These are phyloP conservation scores for Beauveria rudraprayagi DNA, from an alignment of 2,329 filamentous ascomycete species.

Conservation along the genomic window DNA sequence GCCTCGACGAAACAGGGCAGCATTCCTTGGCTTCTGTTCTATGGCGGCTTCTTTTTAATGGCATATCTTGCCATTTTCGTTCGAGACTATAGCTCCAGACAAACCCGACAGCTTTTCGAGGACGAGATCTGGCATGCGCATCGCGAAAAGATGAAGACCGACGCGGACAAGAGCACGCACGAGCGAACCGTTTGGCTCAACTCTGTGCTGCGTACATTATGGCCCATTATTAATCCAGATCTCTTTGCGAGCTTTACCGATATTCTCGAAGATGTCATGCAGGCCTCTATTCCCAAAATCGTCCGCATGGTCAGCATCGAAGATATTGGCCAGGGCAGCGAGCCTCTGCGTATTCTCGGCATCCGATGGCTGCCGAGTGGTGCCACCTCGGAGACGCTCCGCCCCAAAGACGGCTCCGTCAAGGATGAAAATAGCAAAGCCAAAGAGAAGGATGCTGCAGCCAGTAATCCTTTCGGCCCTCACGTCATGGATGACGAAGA, in stretches of 20 bases:
- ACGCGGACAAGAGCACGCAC: slow-evolving; percentile 36
- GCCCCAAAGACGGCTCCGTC: slow-evolving; percentile 24
- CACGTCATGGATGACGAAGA: slow-evolving; percentile 69
- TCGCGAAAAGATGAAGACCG: slow-evolving; percentile 38
- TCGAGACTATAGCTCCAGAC: slow-evolving; percentile 53
- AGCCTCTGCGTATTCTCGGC: slow-evolving; percentile 61
- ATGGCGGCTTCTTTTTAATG: not conserved
- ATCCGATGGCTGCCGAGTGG: slow-evolving; percentile 65
- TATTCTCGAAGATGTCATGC: slow-evolving; percentile 72
- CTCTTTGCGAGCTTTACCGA: slow-evolving; percentile 62
- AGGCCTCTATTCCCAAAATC: slow-evolving; percentile 60
- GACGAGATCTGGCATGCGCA: slow-evolving; percentile 63
- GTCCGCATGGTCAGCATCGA: slow-evolving; percentile 70
- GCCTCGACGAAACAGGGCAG: slow-evolving; percentile 1
- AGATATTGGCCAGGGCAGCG: slow-evolving; percentile 67
- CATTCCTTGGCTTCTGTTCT: slow-evolving; percentile 7
- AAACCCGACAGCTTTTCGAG: slow-evolving; percentile 54
- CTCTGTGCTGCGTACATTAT: slow-evolving; percentile 56
- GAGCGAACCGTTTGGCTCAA: slow-evolving; percentile 70
- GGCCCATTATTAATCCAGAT: slow-evolving; percentile 70
- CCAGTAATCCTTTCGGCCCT: slow-evolving; percentile 26
- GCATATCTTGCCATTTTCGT: slow-evolving; percentile 32
- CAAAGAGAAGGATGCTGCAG: slow-evolving; percentile 15
- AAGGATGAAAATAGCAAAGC: slow-evolving; percentile 25
- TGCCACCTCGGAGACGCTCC: slow-evolving; percentile 44